phyloP scores from a whole-genome alignment of 2,329 filamentous ascomycete species.

The Penicillium italicum region DNA sequence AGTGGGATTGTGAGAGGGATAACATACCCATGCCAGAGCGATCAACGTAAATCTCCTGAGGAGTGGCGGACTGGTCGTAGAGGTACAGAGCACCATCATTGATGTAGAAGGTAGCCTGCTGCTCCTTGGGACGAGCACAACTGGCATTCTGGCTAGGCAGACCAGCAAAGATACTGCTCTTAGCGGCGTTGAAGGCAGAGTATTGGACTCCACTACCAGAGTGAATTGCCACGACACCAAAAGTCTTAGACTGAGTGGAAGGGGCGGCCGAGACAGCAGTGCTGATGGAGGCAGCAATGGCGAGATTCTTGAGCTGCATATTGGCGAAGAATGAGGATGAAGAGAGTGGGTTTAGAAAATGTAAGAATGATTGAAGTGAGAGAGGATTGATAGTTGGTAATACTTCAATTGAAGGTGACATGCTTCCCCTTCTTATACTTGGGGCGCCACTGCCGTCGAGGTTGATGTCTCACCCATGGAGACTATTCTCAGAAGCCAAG shows the following conservation, averaged over 20 bases:
- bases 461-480: constrained; percentile 5
- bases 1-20: background rate
- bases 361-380: background rate
- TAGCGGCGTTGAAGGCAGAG: constrained; percentile 44
- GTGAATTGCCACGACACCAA: constrained; percentile 51
- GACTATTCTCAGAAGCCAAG: background rate
- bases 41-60: constrained; percentile 54
- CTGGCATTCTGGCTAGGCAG: constrained; percentile 47
- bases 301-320: constrained; percentile 31
- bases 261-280: constrained; percentile 27
- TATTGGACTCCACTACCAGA: constrained; percentile 52
- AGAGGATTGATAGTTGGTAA: background rate
- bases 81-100: constrained; percentile 49
- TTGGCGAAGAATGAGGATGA: constrained; percentile 7
- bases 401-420: background rate
- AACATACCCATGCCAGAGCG: constrained; percentile 57
- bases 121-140: constrained; percentile 42
- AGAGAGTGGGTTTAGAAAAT: background rate
- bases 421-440: background rate
- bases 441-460: constrained; percentile 1
- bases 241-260: constrained; percentile 35
- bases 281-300: constrained; percentile 31
- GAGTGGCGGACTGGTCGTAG: constrained; percentile 43
- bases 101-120: constrained; percentile 52
- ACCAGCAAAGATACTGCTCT: constrained; percentile 46